A percentile compares a stretch with the other conserved stretches of the same genome.
Conservation (phyloP, 768 basidiomycete genomes). For the Xerocomellus amylosporus region DNA sequence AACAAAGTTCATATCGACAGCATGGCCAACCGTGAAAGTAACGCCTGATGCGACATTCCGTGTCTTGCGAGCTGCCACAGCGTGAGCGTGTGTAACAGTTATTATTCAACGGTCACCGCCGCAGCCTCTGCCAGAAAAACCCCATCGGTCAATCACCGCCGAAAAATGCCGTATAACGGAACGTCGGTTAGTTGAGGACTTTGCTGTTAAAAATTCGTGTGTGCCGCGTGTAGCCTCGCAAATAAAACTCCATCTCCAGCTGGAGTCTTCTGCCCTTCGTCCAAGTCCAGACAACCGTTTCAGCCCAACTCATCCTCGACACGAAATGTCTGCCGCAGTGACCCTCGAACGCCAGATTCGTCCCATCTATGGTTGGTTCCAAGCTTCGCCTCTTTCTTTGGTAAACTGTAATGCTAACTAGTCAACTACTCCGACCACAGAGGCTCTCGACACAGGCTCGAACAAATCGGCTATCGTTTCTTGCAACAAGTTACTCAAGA, state of each 20-base stretch:
- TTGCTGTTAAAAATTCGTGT: slow-evolving; percentile 27
- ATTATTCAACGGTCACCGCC: neutral
- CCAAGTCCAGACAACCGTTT: neutral
- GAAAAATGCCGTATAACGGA: slow-evolving; percentile 27
- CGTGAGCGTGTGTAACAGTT: neutral
- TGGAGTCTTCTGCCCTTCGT: slow-evolving; percentile 2
- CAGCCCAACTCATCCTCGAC: neutral
- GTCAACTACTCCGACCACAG: slow-evolving; percentile 36
- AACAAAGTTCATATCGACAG: neutral
- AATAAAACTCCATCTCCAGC: slow-evolving; percentile 1
- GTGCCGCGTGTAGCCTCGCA: slow-evolving; percentile 1
- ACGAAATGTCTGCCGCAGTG: slow-evolving; percentile 45
- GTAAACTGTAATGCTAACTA: slow-evolving; percentile 1
- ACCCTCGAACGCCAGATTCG: slow-evolving; percentile 80
- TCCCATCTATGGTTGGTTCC: slow-evolving; percentile 71
- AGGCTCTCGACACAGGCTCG: slow-evolving; percentile 82
- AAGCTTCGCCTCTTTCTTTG: neutral
- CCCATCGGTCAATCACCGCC: slow-evolving; percentile 18
- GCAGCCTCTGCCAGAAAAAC: neutral
- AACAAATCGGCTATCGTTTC: slow-evolving; percentile 83
- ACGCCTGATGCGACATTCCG: slow-evolving; percentile 42
- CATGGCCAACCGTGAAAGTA: slow-evolving; percentile 32
- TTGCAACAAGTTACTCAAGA: slow-evolving; percentile 87
- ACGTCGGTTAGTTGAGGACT: slow-evolving; percentile 21
- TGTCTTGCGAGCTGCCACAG: neutral